These are phyloP conservation scores for Flagelloscypha sp. DNA, from an alignment of 768 basidiomycete genomes.

Conservation along the genomic window DNA sequence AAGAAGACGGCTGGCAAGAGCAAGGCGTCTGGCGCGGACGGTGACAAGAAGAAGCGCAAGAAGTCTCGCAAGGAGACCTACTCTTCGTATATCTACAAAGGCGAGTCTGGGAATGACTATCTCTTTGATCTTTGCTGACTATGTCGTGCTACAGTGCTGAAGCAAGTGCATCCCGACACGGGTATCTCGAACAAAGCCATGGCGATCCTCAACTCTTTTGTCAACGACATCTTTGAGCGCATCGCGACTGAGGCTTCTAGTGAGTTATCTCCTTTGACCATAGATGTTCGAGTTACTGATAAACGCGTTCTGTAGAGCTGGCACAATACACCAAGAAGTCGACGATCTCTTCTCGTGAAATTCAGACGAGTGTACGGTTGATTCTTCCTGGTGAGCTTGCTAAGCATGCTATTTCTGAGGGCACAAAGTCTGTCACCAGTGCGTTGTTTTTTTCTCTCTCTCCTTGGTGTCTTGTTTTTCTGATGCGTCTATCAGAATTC, in stretches of 20 bases:
- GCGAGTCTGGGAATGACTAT: conserved; percentile 27
- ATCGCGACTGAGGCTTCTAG: conserved; percentile 87
- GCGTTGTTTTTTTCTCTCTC: conserved; percentile 1
- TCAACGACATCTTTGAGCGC: conserved; percentile 91
- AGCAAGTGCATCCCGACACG: conserved; percentile 96
- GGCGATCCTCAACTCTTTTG: conserved; percentile 88
- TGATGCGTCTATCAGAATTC: conserved; percentile 36
- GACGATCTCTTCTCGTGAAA: conserved; percentile 66
- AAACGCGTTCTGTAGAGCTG: conserved; percentile 33
- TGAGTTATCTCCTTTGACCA: conserved; percentile 31
- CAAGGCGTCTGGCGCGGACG: conserved; percentile 38
- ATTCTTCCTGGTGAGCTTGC: conserved; percentile 67
- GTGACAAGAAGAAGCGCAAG: conserved; percentile 83
- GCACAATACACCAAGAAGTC: conserved; percentile 67
- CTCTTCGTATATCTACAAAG: conserved; percentile 93
- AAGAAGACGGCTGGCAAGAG: conserved; percentile 58
- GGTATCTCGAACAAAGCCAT: conserved; percentile 98
- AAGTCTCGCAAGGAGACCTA: conserved; percentile 89
- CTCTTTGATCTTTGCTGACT: not conserved
- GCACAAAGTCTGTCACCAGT: conserved; percentile 59
- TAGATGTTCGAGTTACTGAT: not conserved
- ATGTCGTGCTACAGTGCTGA: conserved; percentile 52
- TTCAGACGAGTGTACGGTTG: conserved; percentile 61
- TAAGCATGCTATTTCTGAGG: conserved; percentile 72
- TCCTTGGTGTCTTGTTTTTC: not conserved